Conservation (phyloP, 805 yeast genomes). For the Myxozyma neotropica region DNA sequence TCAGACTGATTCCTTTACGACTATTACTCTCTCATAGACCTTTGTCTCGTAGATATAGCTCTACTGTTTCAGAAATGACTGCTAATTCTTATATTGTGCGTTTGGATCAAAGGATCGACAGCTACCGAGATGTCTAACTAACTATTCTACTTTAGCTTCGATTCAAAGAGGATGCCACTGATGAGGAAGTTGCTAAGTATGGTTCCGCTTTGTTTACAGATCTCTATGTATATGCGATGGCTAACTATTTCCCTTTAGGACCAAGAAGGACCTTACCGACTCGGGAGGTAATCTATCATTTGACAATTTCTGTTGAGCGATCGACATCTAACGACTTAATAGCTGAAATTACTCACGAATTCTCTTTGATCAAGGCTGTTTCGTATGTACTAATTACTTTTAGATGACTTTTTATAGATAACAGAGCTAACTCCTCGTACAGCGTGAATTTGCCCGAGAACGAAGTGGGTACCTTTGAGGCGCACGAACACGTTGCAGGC, state of each 20-base stretch:
- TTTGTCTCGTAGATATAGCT: background rate
- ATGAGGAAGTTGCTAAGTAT: conserved; percentile 33
- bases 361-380: conserved; percentile 36
- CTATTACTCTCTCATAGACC: no score
- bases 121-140: no score
- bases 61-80: conserved; percentile 2
- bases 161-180: conserved; percentile 31
- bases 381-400: conserved; percentile 24
- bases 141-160: conserved; percentile 20
- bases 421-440: background rate
- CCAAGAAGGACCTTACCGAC: conserved; percentile 29
- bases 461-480: conserved; percentile 23
- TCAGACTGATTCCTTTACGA: background rate
- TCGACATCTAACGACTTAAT: background rate
- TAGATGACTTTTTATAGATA: background rate
- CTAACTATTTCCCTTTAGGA: conserved; percentile 6
- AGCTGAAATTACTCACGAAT: conserved; percentile 36
- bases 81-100: conserved; percentile 25
- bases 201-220: background rate
- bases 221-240: background rate
- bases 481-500: conserved; percentile 32
- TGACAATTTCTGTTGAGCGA: background rate
- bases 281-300: conserved; percentile 30
- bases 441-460: conserved; percentile 33
- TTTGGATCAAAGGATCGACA: background rate